Evolutionary conservation across 768 basidiomycete genomes (phyloP).

Genomic region (Leccinum arenicola): DNA sequence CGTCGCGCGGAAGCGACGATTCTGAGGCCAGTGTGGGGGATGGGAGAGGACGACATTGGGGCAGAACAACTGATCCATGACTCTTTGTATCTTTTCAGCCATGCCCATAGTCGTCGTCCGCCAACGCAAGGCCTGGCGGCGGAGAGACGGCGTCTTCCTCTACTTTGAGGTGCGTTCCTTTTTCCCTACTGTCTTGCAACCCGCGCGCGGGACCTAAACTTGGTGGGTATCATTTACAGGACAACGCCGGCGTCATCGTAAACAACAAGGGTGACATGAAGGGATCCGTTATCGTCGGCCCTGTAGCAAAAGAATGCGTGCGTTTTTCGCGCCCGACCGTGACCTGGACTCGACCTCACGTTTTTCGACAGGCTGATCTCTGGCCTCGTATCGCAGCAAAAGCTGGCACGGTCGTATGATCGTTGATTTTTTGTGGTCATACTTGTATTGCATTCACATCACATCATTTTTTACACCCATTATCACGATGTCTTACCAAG

Average conservation of each 20-base stretch:
- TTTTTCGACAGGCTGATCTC: conserved; percentile 71
- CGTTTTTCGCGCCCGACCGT: conserved; percentile 30
- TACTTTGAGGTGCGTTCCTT: conserved; percentile 81
- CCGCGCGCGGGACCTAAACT: not conserved
- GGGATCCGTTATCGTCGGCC: conserved; percentile 94
- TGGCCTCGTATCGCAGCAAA: conserved; percentile 99
- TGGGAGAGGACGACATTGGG: not conserved
- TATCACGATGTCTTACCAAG: conserved; percentile 18
- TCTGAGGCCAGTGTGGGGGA: not conserved
- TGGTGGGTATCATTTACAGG: conserved; percentile 38
- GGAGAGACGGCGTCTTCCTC: conserved; percentile 97
- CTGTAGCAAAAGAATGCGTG: conserved; percentile 99
- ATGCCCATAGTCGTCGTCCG: conserved; percentile 97
- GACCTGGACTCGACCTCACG: not conserved
- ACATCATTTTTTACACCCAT: not conserved
- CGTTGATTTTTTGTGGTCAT: conserved; percentile 13
- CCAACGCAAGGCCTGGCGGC: conserved; percentile 97
- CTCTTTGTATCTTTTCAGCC: conserved; percentile 47
- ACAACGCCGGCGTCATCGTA: conserved; percentile 96
- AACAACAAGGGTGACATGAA: conserved; percentile 99
- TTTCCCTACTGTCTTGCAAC: not conserved
- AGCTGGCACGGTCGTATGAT: conserved; percentile 95
- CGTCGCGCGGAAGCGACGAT: not conserved
- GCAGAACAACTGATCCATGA: conserved; percentile 5
- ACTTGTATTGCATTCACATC: conserved; percentile 5